Percentiles rank a stretch among this genome's conserved stretches.
phyloP scores from a whole-genome alignment of 1,139 yeast species.

The Groenewaldozyma sp. region DNA sequence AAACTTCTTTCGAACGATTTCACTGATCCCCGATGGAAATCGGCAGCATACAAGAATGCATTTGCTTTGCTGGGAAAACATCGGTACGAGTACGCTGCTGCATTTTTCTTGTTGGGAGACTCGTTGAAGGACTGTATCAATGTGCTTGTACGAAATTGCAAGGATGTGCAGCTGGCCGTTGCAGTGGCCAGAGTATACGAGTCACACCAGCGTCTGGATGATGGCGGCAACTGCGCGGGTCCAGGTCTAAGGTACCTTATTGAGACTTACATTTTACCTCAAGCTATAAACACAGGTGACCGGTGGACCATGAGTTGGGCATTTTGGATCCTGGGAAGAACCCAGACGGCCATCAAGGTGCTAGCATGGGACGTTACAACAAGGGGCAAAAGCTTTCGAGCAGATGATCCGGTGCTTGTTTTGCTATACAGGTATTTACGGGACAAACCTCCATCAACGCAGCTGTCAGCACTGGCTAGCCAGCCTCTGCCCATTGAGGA shows the following conservation, averaged over 20 bases:
- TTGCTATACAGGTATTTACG: slow-evolving; percentile 57
- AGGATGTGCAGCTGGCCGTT: slow-evolving; percentile 65
- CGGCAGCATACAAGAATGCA: slow-evolving; percentile 89
- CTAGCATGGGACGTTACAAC: slow-evolving; percentile 16
- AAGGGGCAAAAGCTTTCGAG: slow-evolving; percentile 37
- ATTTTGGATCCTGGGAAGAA: slow-evolving; percentile 48
- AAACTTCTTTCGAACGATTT: slow-evolving; percentile 73
- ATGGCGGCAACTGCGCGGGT: slow-evolving; percentile 36
- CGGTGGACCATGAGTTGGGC: slow-evolving; percentile 82
- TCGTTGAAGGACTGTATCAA: slow-evolving; percentile 67
- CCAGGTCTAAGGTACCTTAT: slow-evolving; percentile 44
- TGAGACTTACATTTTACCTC: slow-evolving; percentile 45
- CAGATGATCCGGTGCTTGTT: slow-evolving; percentile 75
- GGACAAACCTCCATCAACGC: slow-evolving; percentile 24
- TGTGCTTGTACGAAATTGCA: slow-evolving; percentile 57
- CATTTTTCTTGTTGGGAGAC: slow-evolving; percentile 77
- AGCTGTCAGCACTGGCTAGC: slow-evolving; percentile 1
- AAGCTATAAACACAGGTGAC: slow-evolving; percentile 55
- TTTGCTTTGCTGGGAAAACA: slow-evolving; percentile 85
- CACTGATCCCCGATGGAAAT: slow-evolving; percentile 60
- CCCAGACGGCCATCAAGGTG: slow-evolving; percentile 18
- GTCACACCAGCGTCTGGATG: slow-evolving; percentile 2
- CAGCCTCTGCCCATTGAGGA: slow-evolving; percentile 4
- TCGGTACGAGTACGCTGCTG: slow-evolving; percentile 78
- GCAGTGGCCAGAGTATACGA: slow-evolving; percentile 72